A percentile compares a stretch with the other conserved stretches of the same genome.
These are phyloP conservation scores for Termitomyces sp. DNA, from an alignment of 768 basidiomycete species.

Conservation along the genomic window DNA sequence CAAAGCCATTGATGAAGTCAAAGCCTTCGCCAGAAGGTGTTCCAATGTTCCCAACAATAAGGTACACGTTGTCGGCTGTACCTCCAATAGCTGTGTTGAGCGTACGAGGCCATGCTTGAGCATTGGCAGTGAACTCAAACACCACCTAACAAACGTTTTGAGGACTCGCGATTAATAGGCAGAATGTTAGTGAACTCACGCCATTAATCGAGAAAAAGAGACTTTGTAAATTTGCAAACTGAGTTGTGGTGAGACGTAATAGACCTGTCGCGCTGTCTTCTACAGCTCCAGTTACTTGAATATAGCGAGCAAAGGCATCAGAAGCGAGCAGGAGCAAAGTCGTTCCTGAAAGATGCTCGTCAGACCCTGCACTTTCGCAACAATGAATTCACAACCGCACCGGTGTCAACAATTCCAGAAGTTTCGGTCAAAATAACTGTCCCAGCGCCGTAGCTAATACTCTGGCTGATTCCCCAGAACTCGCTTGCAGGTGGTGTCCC, in stretches of 20 bases:
- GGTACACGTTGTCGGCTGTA: conserved; percentile 22
- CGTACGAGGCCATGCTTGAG: too few relatives aligned
- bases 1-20: too few relatives aligned
- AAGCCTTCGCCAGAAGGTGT: conserved; percentile 23
- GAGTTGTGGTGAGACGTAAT: conserved; percentile 43
- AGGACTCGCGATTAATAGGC: not conserved
- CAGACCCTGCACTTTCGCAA: too few relatives aligned
- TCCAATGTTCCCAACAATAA: conserved; percentile 35
- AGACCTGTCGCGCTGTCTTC: conserved; percentile 38
- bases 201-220: conserved; percentile 51
- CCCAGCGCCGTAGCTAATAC: conserved; percentile 39
- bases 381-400: not conserved
- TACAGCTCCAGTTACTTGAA: conserved; percentile 39
- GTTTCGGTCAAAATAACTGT: conserved; percentile 39
- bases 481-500: conserved; percentile 35
- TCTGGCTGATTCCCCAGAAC: conserved; percentile 25
- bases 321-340: conserved; percentile 30
- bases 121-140: too few relatives aligned
- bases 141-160: not conserved
- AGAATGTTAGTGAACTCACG: conserved; percentile 25
- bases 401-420: conserved; percentile 36
- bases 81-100: too few relatives aligned
- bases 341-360: conserved; percentile 13
- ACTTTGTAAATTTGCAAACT: conserved; percentile 27
- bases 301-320: conserved; percentile 40